Evolutionary conservation across 129 eudicot genomes (phyloP), one percentile per base, ranked within the genome.

Genomic region (Saposhnikovia divaricata): DNA sequence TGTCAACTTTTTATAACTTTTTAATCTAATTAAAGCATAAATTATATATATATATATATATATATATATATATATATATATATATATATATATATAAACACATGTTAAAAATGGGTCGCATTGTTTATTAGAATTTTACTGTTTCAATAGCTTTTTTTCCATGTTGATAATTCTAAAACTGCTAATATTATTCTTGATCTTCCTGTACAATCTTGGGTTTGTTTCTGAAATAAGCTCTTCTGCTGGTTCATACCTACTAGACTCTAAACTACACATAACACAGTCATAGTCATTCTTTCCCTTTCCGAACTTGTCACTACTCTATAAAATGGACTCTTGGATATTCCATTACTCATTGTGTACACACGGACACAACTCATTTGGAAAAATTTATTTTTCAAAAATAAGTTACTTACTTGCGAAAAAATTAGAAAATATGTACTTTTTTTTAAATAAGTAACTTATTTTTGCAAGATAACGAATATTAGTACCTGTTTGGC

Each of bases 331-430:
- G 89, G 89, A 57, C 92, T 89, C 79, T 84, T 84, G 37, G 82
- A 79, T 44, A 82, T 51, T 18, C 92, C 89, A 65, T 89, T 89
- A 74, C 88, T 88, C 85, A 86, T 86, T 78, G 86, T 84, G 89
- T 88, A 50, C 28, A 0, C 1, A n/a, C n/a, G n/a, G n/a, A n/a
- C n/a, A n/a, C n/a, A n/a, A n/a, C n/a, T n/a, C n/a, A n/a, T n/a
- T n/a, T n/a, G n/a, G n/a, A n/a, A n/a, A n/a, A n/a, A n/a, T n/a
- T n/a, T n/a, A n/a, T n/a, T n/a, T n/a, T n/a, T n/a, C n/a, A n/a
- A n/a, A n/a, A n/a, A n/a, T n/a, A n/a, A n/a, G n/a, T n/a, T n/a
- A n/a, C n/a, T n/a, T n/a, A n/a, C n/a, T n/a, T n/a, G n/a, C n/a
- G n/a, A n/a, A n/a, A n/a, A n/a, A n/a, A n/a, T n/a, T n/a, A n/a